Evolutionary conservation across 768 basidiomycete genomes (phyloP).

Genomic region (Mycena rosella): DNA sequence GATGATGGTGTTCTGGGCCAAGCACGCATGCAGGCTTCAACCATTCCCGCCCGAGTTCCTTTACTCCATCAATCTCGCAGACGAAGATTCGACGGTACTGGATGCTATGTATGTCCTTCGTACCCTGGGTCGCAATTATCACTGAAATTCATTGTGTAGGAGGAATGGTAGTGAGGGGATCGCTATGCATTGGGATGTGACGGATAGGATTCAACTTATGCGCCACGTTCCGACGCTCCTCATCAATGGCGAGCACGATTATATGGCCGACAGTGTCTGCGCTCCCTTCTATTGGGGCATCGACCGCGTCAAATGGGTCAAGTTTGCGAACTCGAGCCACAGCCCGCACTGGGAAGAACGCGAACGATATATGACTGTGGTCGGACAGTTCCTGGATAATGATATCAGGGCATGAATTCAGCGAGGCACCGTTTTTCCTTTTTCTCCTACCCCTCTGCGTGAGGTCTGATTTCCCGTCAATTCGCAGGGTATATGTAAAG

Average conservation of each 20-base stretch:
- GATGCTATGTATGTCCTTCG: not conserved
- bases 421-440: too few species aligned
- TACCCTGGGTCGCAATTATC: too few species aligned
- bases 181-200: slow-evolving; percentile 26
- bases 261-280: slow-evolving; percentile 50
- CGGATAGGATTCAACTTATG: slow-evolving; percentile 42
- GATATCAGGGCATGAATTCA: too few species aligned
- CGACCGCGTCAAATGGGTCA: slow-evolving; percentile 47
- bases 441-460: too few species aligned
- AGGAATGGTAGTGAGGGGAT: too few species aligned
- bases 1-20: slow-evolving; percentile 55
- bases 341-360: slow-evolving; percentile 49
- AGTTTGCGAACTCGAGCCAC: slow-evolving; percentile 47
- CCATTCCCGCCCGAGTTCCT: slow-evolving; percentile 58
- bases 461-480: too few species aligned
- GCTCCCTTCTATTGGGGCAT: slow-evolving; percentile 49
- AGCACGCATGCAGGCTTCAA: slow-evolving; percentile 57
- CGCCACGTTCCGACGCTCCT: slow-evolving; percentile 45
- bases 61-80: slow-evolving; percentile 47
- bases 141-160: too few species aligned
- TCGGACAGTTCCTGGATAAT: slow-evolving; percentile 42
- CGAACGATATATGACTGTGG: slow-evolving; percentile 43
- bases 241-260: slow-evolving; percentile 53
- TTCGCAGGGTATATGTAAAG: too few species aligned
- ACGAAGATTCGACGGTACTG: slow-evolving; percentile 62